Evolutionary conservation across 2,329 filamentous ascomycete species (phyloP), one percentile per base, ranked within the genome.

Genomic region (Pestalotiopsis sp.): DNA sequence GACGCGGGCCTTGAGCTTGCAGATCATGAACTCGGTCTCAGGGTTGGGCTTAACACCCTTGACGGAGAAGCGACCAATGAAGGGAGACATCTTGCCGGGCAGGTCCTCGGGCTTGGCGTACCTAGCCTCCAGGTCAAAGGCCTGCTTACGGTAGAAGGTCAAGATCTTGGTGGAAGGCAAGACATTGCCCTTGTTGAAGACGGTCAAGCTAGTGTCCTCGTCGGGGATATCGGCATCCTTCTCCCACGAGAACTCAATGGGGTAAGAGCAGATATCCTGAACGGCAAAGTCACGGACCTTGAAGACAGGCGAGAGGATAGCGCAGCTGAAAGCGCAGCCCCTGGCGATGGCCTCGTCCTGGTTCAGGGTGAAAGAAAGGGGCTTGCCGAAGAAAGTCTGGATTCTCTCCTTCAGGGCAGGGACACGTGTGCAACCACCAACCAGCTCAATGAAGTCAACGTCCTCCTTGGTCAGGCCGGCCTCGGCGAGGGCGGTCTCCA

Each of bases 81-180:
- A 98, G 61, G 96, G 93, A 79, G 94, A 93, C 70, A 91, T 86
- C 86, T 95, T 97, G 76, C 94, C 94, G 20, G 96, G 96, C 9
- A 99, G 89, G 66, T 87, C 82, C 59, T 97, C 94, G 22, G 94
- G 92, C 77, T 95, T 92, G 71, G 92, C 91, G 79, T 99, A 99
- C 75, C 92, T 91, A 69, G 96, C 96, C 85, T 99, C 96, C 65
- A 99, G 88, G 78, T 98, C 94, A 80, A 98, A 99, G 60, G 94
- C 88, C 83, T 98, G 94, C 86, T 98, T 98, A 75, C 96, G 92
- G 88, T 98, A 99, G 85, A 99, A 99, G 52, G 96, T 99, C 66
- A 99, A 90, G 73, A 99, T 98, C 88, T 99, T 99, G 72, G 96
- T 99, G 5, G 95, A 98, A 66, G 96, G 96, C 86, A 99, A 91